phyloP scores from a whole-genome alignment of 208 protist genomes.

The Cochliopodium minus region DNA sequence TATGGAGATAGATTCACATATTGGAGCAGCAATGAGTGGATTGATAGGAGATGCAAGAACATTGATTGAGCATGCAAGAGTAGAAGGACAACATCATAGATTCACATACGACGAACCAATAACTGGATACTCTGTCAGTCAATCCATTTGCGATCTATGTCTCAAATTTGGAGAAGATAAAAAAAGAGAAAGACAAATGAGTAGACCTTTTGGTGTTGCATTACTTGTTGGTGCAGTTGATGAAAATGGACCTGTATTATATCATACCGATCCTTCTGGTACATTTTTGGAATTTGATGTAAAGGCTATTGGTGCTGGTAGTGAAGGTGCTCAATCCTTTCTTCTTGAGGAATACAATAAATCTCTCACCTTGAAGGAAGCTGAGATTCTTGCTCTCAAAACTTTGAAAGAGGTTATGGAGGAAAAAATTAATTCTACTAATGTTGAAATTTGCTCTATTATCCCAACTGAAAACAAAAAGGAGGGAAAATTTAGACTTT shows the following conservation, averaged over 20 bases:
- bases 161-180: conserved; percentile 87
- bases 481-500: too few relatives aligned
- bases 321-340: conserved; percentile 88
- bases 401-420: conserved; percentile 98
- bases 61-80: conserved; percentile 89
- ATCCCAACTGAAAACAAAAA: conserved; percentile 49
- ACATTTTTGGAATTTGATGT: conserved; percentile 86
- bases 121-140: conserved; percentile 76
- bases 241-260: conserved; percentile 78
- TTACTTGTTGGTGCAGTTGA: conserved; percentile 93
- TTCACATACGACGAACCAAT: conserved; percentile 98
- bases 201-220: conserved; percentile 92
- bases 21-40: conserved; percentile 83
- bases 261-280: conserved; percentile 87
- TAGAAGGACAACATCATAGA: conserved; percentile 94
- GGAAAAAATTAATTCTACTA: conserved; percentile 83
- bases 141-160: conserved; percentile 87
- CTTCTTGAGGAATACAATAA: conserved; percentile 91
- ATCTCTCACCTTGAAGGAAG: conserved; percentile 82
- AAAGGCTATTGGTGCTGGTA: conserved; percentile 92
- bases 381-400: conserved; percentile 73
- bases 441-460: conserved; percentile 81
- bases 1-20: conserved; percentile 86
- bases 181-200: conserved; percentile 63
- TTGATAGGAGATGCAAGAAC: conserved; percentile 93